Percentiles rank a stretch among this genome's conserved stretches.
Conservation (phyloP, 169 alveolate genomes). For the Amoebophrya sp. region DNA sequence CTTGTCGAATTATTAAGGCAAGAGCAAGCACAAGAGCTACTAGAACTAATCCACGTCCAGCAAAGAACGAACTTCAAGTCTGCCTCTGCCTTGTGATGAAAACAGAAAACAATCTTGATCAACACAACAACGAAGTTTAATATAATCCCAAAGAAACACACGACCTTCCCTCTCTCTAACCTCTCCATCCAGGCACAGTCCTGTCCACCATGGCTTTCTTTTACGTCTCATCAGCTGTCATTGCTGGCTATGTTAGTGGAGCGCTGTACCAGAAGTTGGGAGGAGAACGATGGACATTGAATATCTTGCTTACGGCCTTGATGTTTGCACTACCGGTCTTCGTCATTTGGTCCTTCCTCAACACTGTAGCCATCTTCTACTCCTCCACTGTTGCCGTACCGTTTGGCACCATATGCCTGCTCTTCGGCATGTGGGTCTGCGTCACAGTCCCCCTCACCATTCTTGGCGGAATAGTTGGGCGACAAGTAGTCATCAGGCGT, state of each 20-base stretch:
- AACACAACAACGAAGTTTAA: too few relatives aligned
- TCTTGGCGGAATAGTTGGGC: neutral
- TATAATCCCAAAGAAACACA: too few relatives aligned
- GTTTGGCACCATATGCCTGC: neutral
- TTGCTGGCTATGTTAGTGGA: neutral
- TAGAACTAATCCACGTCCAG: too few relatives aligned
- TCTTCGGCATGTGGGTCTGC: neutral
- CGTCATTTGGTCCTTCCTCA: neutral
- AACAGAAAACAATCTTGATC: too few relatives aligned
- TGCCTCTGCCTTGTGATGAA: too few relatives aligned
- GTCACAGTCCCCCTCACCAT: neutral
- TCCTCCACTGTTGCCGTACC: neutral
- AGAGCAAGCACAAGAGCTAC: too few relatives aligned
- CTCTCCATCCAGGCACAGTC: too few relatives aligned
- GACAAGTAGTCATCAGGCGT: neutral
- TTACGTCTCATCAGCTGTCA: neutral
- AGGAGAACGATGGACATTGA: neutral
- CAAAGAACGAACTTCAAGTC: too few relatives aligned
- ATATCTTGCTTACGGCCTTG: neutral
- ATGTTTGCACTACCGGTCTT: neutral
- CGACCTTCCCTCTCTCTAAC: too few relatives aligned
- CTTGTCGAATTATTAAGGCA: neutral
- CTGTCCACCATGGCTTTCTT: neutral
- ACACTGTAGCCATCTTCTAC: neutral
- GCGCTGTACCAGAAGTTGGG: neutral